A percentile compares a stretch with the other conserved stretches of the same genome.
These are phyloP conservation scores for Penicillium herquei DNA, from an alignment of 495 filamentous ascomycete species.

Conservation along the genomic window DNA sequence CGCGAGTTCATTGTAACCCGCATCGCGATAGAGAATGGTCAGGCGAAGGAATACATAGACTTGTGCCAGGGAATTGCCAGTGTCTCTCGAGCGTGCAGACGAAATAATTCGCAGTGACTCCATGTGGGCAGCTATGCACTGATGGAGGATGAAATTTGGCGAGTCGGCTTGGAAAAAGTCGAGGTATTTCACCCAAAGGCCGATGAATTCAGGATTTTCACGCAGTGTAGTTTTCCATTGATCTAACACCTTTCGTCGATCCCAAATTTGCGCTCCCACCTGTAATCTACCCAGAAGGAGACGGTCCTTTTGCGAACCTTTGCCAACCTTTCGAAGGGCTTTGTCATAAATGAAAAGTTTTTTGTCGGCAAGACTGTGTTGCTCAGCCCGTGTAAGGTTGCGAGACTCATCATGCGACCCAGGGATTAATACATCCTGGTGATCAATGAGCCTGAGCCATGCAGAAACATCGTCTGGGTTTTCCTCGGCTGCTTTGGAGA, in stretches of 20 bases:
- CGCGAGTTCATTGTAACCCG: conserved; percentile 77
- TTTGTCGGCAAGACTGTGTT: conserved; percentile 67
- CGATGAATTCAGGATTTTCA: conserved; percentile 55
- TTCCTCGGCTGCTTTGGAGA: conserved; percentile 58
- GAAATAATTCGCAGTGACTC: conserved; percentile 55
- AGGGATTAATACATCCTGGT: conserved; percentile 65
- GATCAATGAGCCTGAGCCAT: conserved; percentile 74
- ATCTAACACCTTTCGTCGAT: conserved; percentile 53
- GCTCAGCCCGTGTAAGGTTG: conserved; percentile 58
- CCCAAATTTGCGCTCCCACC: conserved; percentile 73
- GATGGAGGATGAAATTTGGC: conserved; percentile 65
- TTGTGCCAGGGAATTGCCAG: conserved; percentile 45
- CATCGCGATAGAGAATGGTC: conserved; percentile 71
- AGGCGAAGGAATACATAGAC: conserved; percentile 72
- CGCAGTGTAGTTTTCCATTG: conserved; percentile 64
- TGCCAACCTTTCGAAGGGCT: conserved; percentile 58
- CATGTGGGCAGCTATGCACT: conserved; percentile 53
- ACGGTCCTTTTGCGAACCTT: conserved; percentile 45
- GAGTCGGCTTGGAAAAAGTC: conserved; percentile 73
- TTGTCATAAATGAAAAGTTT: conserved; percentile 80
- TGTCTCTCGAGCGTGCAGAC: conserved; percentile 16
- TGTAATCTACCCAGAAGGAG: conserved; percentile 68
- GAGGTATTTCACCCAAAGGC: conserved; percentile 72
- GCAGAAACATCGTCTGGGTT: conserved; percentile 62
- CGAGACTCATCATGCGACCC: conserved; percentile 32